Evolutionary conservation across 1,284 basidiomycete genomes (phyloP).

Genomic region (Leccinum fallax): DNA sequence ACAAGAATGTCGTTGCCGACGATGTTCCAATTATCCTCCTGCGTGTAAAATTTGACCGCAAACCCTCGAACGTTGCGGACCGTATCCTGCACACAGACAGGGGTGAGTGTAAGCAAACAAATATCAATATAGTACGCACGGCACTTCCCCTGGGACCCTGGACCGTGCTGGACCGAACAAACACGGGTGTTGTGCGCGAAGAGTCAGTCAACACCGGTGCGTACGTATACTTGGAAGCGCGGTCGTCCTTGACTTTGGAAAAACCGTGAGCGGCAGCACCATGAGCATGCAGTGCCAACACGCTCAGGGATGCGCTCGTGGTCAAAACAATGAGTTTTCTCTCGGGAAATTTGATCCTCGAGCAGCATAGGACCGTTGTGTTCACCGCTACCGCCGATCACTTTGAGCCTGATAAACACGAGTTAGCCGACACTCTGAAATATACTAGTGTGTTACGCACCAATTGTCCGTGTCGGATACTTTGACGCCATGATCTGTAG

Average conservation of each 20-base stretch:
- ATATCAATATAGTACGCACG: constrained; percentile 33
- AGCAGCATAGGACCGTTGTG: constrained; percentile 57
- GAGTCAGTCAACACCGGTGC: constrained; percentile 75
- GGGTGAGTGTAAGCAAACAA: background rate
- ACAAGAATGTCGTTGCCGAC: constrained; percentile 81
- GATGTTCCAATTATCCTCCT: constrained; percentile 82
- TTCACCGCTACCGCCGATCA: constrained; percentile 41
- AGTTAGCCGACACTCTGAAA: constrained; percentile 9
- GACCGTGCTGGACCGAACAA: constrained; percentile 83
- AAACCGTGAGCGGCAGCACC: constrained; percentile 82
- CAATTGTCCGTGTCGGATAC: constrained; percentile 67
- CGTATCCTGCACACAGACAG: constrained; percentile 53
- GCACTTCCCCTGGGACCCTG: constrained; percentile 76
- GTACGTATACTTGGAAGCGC: constrained; percentile 63
- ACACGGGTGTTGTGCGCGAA: constrained; percentile 69
- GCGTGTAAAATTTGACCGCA: constrained; percentile 79
- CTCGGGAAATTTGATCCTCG: constrained; percentile 68
- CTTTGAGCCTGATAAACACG: constrained; percentile 50
- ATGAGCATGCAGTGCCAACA: constrained; percentile 64
- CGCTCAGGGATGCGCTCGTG: constrained; percentile 87
- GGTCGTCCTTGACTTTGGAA: constrained; percentile 71
- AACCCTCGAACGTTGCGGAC: constrained; percentile 87
- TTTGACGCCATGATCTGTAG: constrained; percentile 65
- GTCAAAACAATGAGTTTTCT: constrained; percentile 78
- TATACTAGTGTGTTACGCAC: constrained; percentile 37